Conservation (phyloP, 2,329 filamentous ascomycete genomes). For the Ilyonectria robusta region DNA sequence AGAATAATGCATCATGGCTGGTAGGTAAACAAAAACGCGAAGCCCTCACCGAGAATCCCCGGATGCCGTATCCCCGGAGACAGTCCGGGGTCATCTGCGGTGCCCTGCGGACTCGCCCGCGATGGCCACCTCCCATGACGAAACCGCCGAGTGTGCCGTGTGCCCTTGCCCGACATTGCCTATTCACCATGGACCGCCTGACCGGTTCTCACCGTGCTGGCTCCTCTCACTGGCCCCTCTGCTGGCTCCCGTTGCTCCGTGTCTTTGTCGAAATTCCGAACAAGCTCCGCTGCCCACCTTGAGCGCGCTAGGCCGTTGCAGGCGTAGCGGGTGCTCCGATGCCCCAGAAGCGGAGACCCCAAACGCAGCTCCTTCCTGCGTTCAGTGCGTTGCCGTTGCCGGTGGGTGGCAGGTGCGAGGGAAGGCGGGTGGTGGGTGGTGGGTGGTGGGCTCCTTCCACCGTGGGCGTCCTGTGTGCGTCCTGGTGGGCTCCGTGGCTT, state of each 20-base stretch:
- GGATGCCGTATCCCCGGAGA: conserved; percentile 14
- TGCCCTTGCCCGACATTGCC: neutral
- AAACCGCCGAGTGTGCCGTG: neutral
- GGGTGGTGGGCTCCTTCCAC: conserved; percentile 29
- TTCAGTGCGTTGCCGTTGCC: conserved; percentile 4
- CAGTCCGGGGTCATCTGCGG: neutral
- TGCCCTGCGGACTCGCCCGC: neutral
- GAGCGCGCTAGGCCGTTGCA: conserved; percentile 4
- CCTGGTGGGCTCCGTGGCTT: conserved; percentile 18
- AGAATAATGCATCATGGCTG: neutral
- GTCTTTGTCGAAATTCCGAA: conserved; percentile 44
- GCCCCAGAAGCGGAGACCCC: conserved; percentile 3
- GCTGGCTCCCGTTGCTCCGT: conserved; percentile 36
- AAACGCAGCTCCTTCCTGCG: conserved; percentile 8
- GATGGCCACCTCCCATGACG: neutral
- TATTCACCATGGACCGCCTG: neutral
- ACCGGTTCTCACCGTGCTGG: conserved; percentile 25
- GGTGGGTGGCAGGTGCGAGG: neutral
- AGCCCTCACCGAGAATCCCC: conserved; percentile 19
- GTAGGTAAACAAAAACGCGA: conserved; percentile 4
- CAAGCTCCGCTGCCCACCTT: conserved; percentile 42
- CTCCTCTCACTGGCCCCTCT: conserved; percentile 15
- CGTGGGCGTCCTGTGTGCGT: conserved; percentile 6
- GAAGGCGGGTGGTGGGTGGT: too few species aligned
- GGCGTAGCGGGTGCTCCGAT: neutral